Conservation (phyloP, 2,329 filamentous ascomycete species). For the Cordyceps militaris region DNA sequence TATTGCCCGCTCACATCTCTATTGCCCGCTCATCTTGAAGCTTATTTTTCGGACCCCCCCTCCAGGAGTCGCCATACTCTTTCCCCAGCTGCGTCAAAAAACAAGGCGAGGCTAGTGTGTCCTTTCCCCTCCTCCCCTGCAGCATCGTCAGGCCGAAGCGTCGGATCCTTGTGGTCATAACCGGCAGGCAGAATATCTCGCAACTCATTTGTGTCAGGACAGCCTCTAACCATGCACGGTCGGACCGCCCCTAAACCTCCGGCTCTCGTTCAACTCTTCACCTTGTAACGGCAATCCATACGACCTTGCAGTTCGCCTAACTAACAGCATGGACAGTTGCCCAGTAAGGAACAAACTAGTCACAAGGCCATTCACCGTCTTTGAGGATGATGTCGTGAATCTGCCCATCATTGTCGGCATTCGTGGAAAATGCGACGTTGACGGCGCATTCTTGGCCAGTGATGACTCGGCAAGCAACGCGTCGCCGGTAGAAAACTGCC, state of each 20-base stretch:
- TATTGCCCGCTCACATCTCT: background rate
- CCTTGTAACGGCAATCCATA: too few species aligned
- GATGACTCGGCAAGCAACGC: background rate
- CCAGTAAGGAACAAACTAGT: too few species aligned
- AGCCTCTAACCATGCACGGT: background rate
- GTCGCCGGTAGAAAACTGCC: background rate
- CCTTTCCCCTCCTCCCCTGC: background rate
- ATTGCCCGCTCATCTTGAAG: background rate
- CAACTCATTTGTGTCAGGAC: background rate
- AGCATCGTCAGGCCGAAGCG: background rate
- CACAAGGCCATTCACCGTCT: too few species aligned
- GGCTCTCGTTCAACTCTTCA: too few species aligned
- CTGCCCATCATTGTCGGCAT: background rate
- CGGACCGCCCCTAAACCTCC: too few species aligned
- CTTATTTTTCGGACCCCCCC: background rate
- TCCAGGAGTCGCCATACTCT: background rate
- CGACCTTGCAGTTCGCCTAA: too few species aligned
- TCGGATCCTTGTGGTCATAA: background rate
- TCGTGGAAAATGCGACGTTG: background rate
- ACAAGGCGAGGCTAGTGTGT: constrained; percentile 9
- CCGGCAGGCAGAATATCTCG: background rate
- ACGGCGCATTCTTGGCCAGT: background rate
- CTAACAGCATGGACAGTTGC: background rate
- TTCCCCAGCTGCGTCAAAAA: background rate
- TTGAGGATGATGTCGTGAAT: background rate